phyloP scores from a whole-genome alignment of 331 rosid genomes.

The Cucumis variabilis region DNA sequence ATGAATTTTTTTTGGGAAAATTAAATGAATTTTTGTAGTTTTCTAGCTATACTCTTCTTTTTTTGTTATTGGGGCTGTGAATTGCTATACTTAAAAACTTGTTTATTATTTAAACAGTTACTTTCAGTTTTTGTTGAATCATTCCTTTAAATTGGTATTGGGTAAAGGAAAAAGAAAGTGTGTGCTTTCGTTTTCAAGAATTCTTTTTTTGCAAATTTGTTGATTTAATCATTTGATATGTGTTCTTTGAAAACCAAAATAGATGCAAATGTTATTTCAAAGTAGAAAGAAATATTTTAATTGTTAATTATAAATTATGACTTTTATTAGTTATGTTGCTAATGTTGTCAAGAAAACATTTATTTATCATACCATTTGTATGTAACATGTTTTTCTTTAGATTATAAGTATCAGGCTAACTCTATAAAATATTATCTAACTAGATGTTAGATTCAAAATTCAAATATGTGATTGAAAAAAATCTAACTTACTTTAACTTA shows the following conservation, averaged over 20 bases:
- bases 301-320: neutral
- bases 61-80: neutral
- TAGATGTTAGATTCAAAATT: no score
- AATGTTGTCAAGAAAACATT: neutral
- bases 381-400: no score
- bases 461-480: no score
- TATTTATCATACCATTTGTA: neutral
- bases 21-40: neutral
- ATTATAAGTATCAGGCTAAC: no score
- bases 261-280: neutral
- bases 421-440: no score
- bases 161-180: neutral
- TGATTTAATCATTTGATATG: neutral
- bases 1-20: neutral
- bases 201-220: neutral
- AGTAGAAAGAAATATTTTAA: neutral
- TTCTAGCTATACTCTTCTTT: neutral
- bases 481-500: no score
- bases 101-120: neutral
- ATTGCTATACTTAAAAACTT: neutral
- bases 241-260: neutral
- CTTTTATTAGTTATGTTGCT: neutral
- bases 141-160: neutral
- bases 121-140: neutral
- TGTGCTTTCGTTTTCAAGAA: neutral